Conservation (phyloP, 345 rosid genomes). For the Populus ilicifolia region DNA sequence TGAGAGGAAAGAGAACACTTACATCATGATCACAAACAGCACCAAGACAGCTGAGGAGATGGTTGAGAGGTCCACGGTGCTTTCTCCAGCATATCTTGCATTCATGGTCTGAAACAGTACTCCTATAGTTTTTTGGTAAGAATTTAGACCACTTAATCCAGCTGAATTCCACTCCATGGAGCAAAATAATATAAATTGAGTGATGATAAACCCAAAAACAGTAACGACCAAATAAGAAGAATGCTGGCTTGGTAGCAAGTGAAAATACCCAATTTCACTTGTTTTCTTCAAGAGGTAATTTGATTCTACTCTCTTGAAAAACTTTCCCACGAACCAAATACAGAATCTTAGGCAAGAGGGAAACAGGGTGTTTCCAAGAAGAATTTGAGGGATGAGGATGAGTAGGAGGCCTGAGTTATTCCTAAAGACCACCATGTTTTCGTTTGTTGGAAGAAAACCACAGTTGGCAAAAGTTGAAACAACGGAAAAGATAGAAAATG, state of each 20-base stretch:
- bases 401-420: constrained; percentile 52
- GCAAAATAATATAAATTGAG: constrained; percentile 38
- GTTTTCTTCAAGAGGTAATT: constrained; percentile 38
- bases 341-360: constrained; percentile 38
- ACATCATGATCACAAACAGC: constrained; percentile 64
- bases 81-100: constrained; percentile 58
- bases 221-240: constrained; percentile 34
- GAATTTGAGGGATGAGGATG: constrained; percentile 45
- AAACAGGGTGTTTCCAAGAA: constrained; percentile 58
- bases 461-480: constrained; percentile 56
- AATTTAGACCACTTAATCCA: constrained; percentile 33
- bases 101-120: constrained; percentile 43
- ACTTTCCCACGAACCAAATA: constrained; percentile 39
- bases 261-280: constrained; percentile 37
- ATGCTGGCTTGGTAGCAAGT: constrained; percentile 33
- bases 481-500: constrained; percentile 51
- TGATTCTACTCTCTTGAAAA: constrained; percentile 29
- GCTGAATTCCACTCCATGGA: constrained; percentile 52
- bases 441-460: constrained; percentile 71
- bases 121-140: constrained; percentile 42
- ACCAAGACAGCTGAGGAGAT: constrained; percentile 55
- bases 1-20: constrained; percentile 24
- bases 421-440: constrained; percentile 59
- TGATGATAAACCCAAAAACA: constrained; percentile 35
- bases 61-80: constrained; percentile 47